Conservation (phyloP, 2,329 filamentous ascomycete species). For the Alternaria gaisen region DNA sequence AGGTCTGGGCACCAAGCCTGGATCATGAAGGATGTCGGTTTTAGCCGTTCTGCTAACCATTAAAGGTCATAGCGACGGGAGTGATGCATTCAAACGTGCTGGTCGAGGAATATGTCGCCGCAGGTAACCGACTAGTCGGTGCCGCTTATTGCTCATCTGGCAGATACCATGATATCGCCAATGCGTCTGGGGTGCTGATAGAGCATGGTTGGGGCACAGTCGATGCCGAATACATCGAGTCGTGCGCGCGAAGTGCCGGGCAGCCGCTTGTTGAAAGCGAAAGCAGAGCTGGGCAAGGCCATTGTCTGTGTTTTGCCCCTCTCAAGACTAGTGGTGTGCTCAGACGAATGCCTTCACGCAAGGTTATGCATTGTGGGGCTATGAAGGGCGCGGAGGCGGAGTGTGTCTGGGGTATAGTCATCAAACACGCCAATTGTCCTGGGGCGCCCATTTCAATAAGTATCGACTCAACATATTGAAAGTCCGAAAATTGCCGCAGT, state of each 20-base stretch:
- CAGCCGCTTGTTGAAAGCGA: constrained; percentile 1
- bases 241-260: background rate
- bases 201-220: background rate
- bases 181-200: constrained; percentile 2
- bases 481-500: background rate
- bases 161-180: background rate
- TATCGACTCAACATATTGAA: background rate
- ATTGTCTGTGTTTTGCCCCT: background rate
- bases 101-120: constrained; percentile 3
- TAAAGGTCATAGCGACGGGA: constrained; percentile 1
- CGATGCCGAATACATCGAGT: background rate
- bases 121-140: background rate
- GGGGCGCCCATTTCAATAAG: background rate
- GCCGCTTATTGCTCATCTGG: background rate
- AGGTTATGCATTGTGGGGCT: background rate
- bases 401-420: background rate
- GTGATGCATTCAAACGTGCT: background rate
- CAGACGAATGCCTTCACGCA: background rate
- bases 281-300: background rate
- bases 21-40: background rate
- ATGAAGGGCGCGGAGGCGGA: background rate
- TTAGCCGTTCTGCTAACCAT: constrained; percentile 3
- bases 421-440: background rate
- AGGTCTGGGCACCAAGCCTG: constrained; percentile 6
- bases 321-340: background rate